phyloP scores from a whole-genome alignment of 2,329 filamentous ascomycete species.

The Cladorrhinum sp. region DNA sequence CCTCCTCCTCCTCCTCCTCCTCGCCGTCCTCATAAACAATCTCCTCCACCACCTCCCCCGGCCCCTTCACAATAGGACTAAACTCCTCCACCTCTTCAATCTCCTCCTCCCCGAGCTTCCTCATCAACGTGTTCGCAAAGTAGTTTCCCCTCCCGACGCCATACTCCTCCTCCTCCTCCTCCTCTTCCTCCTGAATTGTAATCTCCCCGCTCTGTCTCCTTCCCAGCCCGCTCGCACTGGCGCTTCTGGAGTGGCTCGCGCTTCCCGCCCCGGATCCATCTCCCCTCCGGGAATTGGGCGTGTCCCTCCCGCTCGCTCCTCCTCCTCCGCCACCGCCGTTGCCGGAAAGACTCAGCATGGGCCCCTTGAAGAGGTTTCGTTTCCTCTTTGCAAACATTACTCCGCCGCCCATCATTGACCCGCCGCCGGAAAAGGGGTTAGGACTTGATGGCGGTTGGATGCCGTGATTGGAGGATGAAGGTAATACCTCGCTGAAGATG shows the following conservation, averaged over 20 bases:
- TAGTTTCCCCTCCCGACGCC: no score
- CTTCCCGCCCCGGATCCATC: slow-evolving; percentile 30
- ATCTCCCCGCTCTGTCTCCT: slow-evolving; percentile 67
- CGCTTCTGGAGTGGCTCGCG: slow-evolving; percentile 49
- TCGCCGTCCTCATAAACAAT: slow-evolving; percentile 28
- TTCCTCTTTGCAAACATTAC: slow-evolving; percentile 80
- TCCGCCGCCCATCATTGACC: slow-evolving; percentile 39
- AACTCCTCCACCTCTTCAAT: slow-evolving; percentile 29
- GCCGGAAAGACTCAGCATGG: slow-evolving; percentile 56
- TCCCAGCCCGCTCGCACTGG: slow-evolving; percentile 61
- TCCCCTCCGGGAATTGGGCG: slow-evolving; percentile 20
- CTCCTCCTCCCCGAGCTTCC: slow-evolving; percentile 17
- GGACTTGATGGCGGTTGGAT: slow-evolving; percentile 46
- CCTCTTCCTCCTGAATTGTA: slow-evolving; percentile 61
- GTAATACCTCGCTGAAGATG: slow-evolving; percentile 58
- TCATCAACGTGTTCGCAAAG: not conserved
- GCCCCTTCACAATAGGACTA: slow-evolving; percentile 26
- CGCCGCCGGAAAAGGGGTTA: slow-evolving; percentile 42
- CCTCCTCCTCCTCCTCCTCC: slow-evolving; percentile 11
- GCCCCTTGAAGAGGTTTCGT: slow-evolving; percentile 78
- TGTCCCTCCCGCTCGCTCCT: slow-evolving; percentile 21
- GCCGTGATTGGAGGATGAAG: slow-evolving; percentile 23
- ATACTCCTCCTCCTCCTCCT: slow-evolving; percentile 20
- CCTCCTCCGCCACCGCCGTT: slow-evolving; percentile 35
- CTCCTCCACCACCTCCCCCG: slow-evolving; percentile 28